phyloP scores from a whole-genome alignment of 345 rosid species.

The Camelina hispida region DNA sequence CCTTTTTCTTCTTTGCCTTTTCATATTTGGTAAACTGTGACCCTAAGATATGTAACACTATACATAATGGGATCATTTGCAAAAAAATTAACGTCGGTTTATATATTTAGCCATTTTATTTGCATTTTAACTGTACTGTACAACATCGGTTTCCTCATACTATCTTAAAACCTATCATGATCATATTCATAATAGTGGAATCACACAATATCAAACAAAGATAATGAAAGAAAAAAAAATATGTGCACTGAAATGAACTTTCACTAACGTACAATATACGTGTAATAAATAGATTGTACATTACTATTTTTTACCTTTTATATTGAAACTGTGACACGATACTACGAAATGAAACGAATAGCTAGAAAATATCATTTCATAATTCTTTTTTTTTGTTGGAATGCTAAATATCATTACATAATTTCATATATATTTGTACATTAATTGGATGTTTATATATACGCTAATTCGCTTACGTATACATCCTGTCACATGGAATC shows the following conservation, averaged over 20 bases:
- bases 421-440: neutral
- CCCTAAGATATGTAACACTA: neutral
- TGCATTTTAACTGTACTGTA: neutral
- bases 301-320: neutral
- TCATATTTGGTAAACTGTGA: constrained; percentile 19
- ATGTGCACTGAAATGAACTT: neutral
- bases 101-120: neutral
- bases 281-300: constrained; percentile 7
- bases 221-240: neutral
- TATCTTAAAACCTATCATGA: constrained; percentile 7
- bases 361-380: neutral
- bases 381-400: neutral
- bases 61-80: neutral
- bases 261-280: neutral
- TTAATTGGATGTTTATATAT: neutral
- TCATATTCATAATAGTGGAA: neutral
- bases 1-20: constrained; percentile 31
- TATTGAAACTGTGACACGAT: neutral
- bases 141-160: neutral
- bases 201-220: neutral
- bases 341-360: neutral
- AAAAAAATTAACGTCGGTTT: neutral
- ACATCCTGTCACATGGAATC: neutral
- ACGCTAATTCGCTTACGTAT: neutral
- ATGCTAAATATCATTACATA: neutral